Evolutionary conservation across 495 filamentous ascomycete species (phyloP).

Genomic region (Articulospora tetracladia): DNA sequence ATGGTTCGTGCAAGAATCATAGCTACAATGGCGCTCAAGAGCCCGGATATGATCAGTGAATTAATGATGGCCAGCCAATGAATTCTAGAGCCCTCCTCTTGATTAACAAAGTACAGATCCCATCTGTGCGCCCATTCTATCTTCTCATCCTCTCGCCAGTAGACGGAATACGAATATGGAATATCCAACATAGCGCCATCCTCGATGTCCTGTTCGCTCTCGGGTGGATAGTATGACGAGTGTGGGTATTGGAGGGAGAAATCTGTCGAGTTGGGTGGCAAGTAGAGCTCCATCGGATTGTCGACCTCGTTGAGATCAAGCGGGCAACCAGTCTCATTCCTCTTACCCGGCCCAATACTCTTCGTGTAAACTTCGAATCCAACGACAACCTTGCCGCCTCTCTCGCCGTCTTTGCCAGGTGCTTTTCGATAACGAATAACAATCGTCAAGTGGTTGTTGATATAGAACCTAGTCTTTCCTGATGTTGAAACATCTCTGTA

Average conservation of each 20-base stretch:
- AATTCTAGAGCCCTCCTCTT: conserved; percentile 77
- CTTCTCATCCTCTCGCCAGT: conserved; percentile 79
- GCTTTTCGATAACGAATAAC: conserved; percentile 80
- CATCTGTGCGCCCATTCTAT: conserved; percentile 86
- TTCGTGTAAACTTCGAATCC: conserved; percentile 93
- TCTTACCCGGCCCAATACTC: conserved; percentile 64
- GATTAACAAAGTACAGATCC: conserved; percentile 92
- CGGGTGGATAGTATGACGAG: conserved; percentile 53
- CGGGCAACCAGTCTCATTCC: conserved; percentile 60
- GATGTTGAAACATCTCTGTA: conserved; percentile 60
- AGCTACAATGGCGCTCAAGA: conserved; percentile 78
- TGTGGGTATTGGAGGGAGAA: conserved; percentile 53
- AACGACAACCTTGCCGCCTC: conserved; percentile 78
- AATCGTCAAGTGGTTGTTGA: conserved; percentile 91
- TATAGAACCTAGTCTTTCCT: conserved; percentile 64
- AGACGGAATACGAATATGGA: conserved; percentile 90
- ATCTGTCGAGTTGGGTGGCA: conserved; percentile 52
- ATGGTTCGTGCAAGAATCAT: conserved; percentile 85
- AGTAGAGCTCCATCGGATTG: conserved; percentile 62
- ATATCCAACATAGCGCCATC: conserved; percentile 71
- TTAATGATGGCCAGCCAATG: conserved; percentile 95
- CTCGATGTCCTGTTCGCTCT: conserved; percentile 43
- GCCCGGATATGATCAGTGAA: conserved; percentile 79
- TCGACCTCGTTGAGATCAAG: conserved; percentile 57
- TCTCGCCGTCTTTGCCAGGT: conserved; percentile 61